Evolutionary conservation across 306 rosid species (phyloP).

Genomic region (Myrica gale): DNA sequence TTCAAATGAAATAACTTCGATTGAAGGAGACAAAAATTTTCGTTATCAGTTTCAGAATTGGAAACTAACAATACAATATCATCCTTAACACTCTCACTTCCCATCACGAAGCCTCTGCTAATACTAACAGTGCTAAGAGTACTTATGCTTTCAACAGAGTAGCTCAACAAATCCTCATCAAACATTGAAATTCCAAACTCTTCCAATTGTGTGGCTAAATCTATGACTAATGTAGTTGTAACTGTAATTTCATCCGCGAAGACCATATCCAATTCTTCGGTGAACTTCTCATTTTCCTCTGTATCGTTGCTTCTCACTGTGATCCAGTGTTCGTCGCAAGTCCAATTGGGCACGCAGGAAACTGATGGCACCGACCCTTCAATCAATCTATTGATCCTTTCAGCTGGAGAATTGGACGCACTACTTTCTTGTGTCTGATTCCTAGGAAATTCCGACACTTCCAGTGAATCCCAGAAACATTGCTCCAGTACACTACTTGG

Average conservation of each 20-base stretch:
- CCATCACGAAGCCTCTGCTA: constrained; percentile 17
- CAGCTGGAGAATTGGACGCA: constrained; percentile 24
- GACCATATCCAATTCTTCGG: not conserved
- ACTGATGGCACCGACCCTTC: constrained; percentile 12
- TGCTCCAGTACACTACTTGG: constrained; percentile 52
- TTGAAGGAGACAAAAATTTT: constrained; percentile 3
- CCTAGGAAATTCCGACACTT: constrained; percentile 19
- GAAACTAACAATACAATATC: constrained; percentile 22
- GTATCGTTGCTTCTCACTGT: constrained; percentile 35
- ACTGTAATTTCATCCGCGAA: constrained; percentile 11
- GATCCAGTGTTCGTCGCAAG: constrained; percentile 39
- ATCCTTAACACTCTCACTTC: constrained; percentile 14
- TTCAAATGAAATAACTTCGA: constrained; percentile 6
- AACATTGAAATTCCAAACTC: constrained; percentile 9
- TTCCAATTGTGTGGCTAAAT: constrained; percentile 3
- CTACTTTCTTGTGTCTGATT: constrained; percentile 18
- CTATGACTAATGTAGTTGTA: not conserved
- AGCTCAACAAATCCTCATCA: constrained; percentile 28
- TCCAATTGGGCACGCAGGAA: constrained; percentile 26
- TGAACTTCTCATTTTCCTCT: constrained; percentile 1
- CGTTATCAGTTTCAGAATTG: constrained; percentile 12
- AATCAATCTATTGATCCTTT: constrained; percentile 38
- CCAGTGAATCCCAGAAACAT: constrained; percentile 43
- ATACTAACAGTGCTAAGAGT: not conserved
- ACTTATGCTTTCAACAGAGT: constrained; percentile 12